These are phyloP conservation scores for Diaporthe australafricana DNA, from an alignment of 2,329 filamentous ascomycete species.

Conservation along the genomic window DNA sequence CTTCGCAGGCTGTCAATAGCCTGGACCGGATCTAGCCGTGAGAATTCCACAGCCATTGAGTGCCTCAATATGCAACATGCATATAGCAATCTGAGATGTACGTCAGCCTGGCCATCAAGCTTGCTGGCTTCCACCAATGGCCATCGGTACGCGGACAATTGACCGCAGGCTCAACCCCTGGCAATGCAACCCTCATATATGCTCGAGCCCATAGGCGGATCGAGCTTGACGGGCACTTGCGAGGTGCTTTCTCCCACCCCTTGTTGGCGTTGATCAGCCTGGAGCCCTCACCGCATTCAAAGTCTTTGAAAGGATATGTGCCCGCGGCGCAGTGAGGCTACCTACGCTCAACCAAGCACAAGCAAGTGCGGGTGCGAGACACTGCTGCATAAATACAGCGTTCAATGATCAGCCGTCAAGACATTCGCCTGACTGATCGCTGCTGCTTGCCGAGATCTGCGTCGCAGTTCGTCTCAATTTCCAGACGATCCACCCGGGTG, in stretches of 20 bases:
- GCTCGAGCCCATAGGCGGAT: background rate
- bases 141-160: background rate
- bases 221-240: slow-evolving; percentile 1
- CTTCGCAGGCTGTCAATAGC: background rate
- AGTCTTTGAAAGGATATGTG: background rate
- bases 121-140: slow-evolving; percentile 27
- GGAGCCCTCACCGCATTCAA: background rate
- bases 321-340: background rate
- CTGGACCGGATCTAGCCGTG: background rate
- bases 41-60: background rate
- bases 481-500: slow-evolving; percentile 1
- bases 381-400: background rate
- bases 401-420: background rate
- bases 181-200: slow-evolving; percentile 17
- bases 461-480: slow-evolving; percentile 33
- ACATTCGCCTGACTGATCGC: slow-evolving; percentile 18
- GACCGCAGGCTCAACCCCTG: background rate
- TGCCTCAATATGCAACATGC: slow-evolving; percentile 15
- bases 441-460: slow-evolving; percentile 31
- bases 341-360: background rate
- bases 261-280: background rate
- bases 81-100: slow-evolving; percentile 10
- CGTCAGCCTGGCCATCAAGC: slow-evolving; percentile 16
- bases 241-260: background rate
- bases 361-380: background rate